These are phyloP conservation scores for Arachnomyces sp. DNA, from an alignment of 2,329 filamentous ascomycete species.

Conservation along the genomic window DNA sequence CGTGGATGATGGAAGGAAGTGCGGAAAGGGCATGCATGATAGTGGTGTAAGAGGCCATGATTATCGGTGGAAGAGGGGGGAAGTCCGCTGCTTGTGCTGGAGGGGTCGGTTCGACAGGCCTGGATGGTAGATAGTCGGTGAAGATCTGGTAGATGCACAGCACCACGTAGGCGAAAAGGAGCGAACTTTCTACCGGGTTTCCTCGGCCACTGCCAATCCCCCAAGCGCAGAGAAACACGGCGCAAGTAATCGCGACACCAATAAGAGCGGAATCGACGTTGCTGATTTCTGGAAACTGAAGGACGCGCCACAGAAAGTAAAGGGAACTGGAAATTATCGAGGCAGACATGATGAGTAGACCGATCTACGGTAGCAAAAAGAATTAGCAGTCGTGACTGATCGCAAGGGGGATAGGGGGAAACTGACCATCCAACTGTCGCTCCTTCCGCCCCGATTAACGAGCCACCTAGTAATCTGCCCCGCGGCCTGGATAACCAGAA, in stretches of 20 bases:
- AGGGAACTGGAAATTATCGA: constrained; percentile 88
- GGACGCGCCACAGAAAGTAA: constrained; percentile 94
- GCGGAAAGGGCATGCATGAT: constrained; percentile 75
- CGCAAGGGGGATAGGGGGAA: neutral
- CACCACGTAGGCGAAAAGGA: constrained; percentile 96
- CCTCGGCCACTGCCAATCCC: constrained; percentile 90
- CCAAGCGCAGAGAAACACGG: constrained; percentile 85
- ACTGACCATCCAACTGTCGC: constrained; percentile 92
- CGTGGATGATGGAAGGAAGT: constrained; percentile 75
- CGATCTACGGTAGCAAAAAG: constrained; percentile 53
- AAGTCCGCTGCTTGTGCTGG: constrained; percentile 63
- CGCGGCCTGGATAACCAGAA: constrained; percentile 89
- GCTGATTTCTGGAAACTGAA: constrained; percentile 85
- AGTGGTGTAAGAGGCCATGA: constrained; percentile 97
- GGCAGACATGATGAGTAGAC: constrained; percentile 76
- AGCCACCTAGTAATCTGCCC: constrained; percentile 93
- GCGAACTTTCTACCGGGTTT: constrained; percentile 88
- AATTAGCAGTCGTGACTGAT: neutral
- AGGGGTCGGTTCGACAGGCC: constrained; percentile 49
- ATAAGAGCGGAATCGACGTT: constrained; percentile 90
- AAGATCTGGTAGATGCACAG: constrained; percentile 99
- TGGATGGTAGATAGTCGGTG: constrained; percentile 87
- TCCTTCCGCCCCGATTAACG: constrained; percentile 77
- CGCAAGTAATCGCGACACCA: constrained; percentile 84
- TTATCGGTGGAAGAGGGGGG: constrained; percentile 89